Conservation (phyloP, 2,329 filamentous ascomycete genomes). For the Kalaharituber pfeilii region DNA sequence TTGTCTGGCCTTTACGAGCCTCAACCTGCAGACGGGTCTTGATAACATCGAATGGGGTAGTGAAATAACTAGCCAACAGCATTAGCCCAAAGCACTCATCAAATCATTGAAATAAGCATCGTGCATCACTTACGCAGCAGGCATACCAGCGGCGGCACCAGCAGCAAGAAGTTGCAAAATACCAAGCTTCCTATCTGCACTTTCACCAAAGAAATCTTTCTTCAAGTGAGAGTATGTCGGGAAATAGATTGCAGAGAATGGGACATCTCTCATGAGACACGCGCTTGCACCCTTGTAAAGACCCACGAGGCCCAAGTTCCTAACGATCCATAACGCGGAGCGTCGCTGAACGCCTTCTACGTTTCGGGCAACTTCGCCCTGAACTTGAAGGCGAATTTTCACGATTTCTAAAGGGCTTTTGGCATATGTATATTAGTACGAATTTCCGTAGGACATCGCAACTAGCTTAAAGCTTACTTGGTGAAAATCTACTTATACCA, state of each 20-base stretch:
- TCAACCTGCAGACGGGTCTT: slow-evolving; percentile 97
- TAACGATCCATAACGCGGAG: slow-evolving; percentile 94
- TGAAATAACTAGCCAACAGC: slow-evolving; percentile 59
- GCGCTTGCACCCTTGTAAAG: slow-evolving; percentile 94
- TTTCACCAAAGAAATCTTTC: slow-evolving; percentile 83
- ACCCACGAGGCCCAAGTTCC: slow-evolving; percentile 81
- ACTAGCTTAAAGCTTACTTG: neutral
- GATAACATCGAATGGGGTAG: slow-evolving; percentile 95
- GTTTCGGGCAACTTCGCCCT: slow-evolving; percentile 84
- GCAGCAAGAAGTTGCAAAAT: slow-evolving; percentile 81
- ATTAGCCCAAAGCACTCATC: neutral
- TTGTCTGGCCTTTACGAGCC: slow-evolving; percentile 80
- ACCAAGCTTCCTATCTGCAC: slow-evolving; percentile 68
- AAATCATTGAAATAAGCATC: slow-evolving; percentile 1
- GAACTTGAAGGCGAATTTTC: slow-evolving; percentile 94
- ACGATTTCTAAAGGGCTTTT: slow-evolving; percentile 97
- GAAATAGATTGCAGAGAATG: slow-evolving; percentile 98
- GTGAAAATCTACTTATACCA: neutral
- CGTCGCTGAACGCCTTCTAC: slow-evolving; percentile 67
- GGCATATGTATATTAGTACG: slow-evolving; percentile 49
- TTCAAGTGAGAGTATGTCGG: slow-evolving; percentile 91
- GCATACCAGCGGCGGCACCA: slow-evolving; percentile 87
- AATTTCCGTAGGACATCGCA: neutral
- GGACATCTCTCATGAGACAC: slow-evolving; percentile 86
- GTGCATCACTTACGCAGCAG: slow-evolving; percentile 39